Conservation (phyloP, 108 stramenopile species). For the Chaetoceros tenuissimus region DNA sequence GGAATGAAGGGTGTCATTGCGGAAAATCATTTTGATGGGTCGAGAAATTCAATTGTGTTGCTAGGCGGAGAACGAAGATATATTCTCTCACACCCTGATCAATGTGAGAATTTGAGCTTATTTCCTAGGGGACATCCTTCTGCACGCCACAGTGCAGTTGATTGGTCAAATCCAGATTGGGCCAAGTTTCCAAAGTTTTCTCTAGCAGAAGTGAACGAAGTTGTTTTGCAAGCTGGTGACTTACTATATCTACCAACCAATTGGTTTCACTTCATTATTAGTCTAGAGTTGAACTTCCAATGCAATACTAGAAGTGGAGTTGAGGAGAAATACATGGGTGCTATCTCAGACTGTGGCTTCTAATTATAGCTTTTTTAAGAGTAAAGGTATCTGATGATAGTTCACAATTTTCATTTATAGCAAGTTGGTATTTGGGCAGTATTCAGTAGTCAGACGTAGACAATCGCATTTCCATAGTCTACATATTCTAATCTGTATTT, state of each 20-base stretch:
- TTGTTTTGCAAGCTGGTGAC: conserved; percentile 92
- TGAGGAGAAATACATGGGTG: conserved; percentile 24
- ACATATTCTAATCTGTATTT: too few relatives aligned
- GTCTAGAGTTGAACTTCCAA: conserved; percentile 88
- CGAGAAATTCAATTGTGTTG: conserved; percentile 82
- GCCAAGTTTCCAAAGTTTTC: conserved; percentile 56
- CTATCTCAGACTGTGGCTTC: conserved; percentile 37
- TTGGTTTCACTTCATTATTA: conserved; percentile 96
- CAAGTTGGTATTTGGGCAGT: too few relatives aligned
- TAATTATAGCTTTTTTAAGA: too few relatives aligned
- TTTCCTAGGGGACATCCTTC: conserved; percentile 78
- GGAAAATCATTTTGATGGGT: conserved; percentile 89
- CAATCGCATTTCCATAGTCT: too few relatives aligned
- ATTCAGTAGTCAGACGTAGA: too few relatives aligned
- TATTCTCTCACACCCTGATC: conserved; percentile 85
- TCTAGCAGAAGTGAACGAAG: conserved; percentile 73
- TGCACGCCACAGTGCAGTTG: conserved; percentile 72
- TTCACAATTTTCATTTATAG: too few relatives aligned
- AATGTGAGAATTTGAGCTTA: conserved; percentile 81
- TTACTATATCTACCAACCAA: conserved; percentile 89
- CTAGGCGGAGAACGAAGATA: conserved; percentile 77
- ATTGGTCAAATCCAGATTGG: conserved; percentile 88
- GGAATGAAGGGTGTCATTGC: conserved; percentile 92
- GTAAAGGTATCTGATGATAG: too few relatives aligned
- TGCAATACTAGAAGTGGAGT: conserved; percentile 93